Conservation (phyloP, 495 filamentous ascomycete species). For the Aspergillus carlsbadensis region DNA sequence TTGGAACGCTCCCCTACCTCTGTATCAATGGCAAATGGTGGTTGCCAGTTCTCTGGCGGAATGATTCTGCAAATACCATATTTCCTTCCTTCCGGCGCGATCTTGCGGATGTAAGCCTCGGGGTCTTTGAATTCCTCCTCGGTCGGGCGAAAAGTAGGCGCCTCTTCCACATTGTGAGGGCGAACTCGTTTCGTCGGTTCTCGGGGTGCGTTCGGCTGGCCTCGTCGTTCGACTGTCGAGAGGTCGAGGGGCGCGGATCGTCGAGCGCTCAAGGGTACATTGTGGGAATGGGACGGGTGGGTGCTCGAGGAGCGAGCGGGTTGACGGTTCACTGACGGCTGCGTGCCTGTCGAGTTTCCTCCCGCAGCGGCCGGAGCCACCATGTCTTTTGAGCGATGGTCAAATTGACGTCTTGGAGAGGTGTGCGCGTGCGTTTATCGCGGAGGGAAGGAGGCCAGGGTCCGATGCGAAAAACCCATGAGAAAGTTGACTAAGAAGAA, state of each 20-base stretch:
- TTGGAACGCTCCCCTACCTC: constrained; percentile 63
- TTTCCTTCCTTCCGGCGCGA: constrained; percentile 75
- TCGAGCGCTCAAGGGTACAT: constrained; percentile 68
- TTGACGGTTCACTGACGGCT: constrained; percentile 35
- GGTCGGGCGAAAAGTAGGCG: constrained; percentile 86
- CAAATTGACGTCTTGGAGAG: constrained; percentile 14
- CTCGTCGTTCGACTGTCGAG: constrained; percentile 86
- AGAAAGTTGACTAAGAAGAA: constrained; percentile 19
- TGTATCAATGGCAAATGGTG: constrained; percentile 92
- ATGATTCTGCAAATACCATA: constrained; percentile 95
- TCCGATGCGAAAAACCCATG: constrained; percentile 39
- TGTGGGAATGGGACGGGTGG: constrained; percentile 49
- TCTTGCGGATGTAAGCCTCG: constrained; percentile 86
- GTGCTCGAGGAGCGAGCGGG: constrained; percentile 45
- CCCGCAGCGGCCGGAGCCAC: constrained; percentile 52
- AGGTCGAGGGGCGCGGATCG: constrained; percentile 75
- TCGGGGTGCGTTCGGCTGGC: constrained; percentile 69
- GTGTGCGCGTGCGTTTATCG: constrained; percentile 26
- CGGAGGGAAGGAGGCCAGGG: constrained; percentile 26
- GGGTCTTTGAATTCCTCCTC: constrained; percentile 95
- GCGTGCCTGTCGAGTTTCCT: constrained; percentile 41
- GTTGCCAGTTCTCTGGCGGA: constrained; percentile 91
- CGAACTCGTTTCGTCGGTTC: constrained; percentile 75
- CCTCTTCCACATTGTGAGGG: constrained; percentile 82
- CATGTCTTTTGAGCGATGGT: constrained; percentile 37